phyloP scores from a whole-genome alignment of 148 eudicot species.

The Arctostaphylos glauca region DNA sequence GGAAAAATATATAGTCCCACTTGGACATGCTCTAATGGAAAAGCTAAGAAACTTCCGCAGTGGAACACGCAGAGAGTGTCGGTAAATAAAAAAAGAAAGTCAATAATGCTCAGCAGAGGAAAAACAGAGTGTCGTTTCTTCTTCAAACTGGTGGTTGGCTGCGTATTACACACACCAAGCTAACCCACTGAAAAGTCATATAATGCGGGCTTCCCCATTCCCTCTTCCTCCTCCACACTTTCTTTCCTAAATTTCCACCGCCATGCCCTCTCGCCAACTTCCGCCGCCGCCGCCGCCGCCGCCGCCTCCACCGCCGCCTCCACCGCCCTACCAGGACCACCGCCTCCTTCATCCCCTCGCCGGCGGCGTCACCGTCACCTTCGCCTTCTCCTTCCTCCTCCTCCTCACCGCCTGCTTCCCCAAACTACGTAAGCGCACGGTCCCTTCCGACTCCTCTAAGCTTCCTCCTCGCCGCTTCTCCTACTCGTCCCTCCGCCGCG shows the following conservation, averaged over 20 bases:
- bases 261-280: conserved; percentile 21
- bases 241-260: background rate
- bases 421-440: conserved; percentile 37
- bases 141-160: no score
- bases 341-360: conserved; percentile 34
- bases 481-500: conserved; percentile 61
- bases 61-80: no score
- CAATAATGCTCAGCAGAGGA: no score
- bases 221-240: background rate
- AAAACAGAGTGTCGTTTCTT: no score
- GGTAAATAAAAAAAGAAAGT: no score
- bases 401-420: conserved; percentile 57
- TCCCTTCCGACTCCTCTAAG: conserved; percentile 19
- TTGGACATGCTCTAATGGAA: no score
- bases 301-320: background rate
- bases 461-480: conserved; percentile 54
- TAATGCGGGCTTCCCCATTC: no score
- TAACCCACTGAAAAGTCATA: background rate
- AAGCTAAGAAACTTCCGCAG: no score
- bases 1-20: no score
- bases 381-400: conserved; percentile 52
- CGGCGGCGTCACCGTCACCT: conserved; percentile 30
- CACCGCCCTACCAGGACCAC: background rate
- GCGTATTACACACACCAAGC: no score
- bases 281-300: background rate